Conservation (phyloP, 2,329 filamentous ascomycete species). For the Periconia sp. region DNA sequence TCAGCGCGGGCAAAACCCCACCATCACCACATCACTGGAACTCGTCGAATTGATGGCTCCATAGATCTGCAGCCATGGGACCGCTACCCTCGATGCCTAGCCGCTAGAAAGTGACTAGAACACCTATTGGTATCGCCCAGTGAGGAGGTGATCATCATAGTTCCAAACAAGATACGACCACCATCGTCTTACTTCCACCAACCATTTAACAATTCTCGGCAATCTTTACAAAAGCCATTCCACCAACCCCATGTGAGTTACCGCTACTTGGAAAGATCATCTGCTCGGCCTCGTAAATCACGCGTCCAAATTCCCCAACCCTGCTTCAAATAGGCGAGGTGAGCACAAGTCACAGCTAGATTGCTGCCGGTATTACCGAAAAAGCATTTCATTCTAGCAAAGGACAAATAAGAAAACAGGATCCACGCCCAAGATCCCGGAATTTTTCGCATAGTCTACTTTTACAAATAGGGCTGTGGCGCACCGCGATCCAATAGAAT, state of each 20-base stretch:
- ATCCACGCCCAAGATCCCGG: too few relatives aligned
- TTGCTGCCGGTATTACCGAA: background rate
- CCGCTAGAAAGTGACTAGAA: background rate
- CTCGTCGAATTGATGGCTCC: background rate
- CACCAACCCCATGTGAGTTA: background rate
- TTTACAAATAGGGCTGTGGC: too few relatives aligned
- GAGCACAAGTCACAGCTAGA: background rate
- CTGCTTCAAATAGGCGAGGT: background rate
- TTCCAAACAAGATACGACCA: background rate
- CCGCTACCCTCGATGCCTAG: background rate
- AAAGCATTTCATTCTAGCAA: too few relatives aligned
- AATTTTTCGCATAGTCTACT: too few relatives aligned
- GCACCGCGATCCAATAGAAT: too few relatives aligned
- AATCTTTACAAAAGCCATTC: background rate
- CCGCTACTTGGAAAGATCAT: background rate
- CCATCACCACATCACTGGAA: background rate
- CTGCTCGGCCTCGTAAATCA: background rate
- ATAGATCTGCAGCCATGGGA: background rate
- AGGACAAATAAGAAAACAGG: too few relatives aligned
- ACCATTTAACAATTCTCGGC: background rate
- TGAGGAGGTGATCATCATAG: background rate
- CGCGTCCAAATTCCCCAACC: background rate
- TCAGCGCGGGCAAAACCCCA: background rate
- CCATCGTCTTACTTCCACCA: background rate
- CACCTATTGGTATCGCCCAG: background rate